phyloP scores from a whole-genome alignment of 805 yeast species.

The Nakazawaea populi region DNA sequence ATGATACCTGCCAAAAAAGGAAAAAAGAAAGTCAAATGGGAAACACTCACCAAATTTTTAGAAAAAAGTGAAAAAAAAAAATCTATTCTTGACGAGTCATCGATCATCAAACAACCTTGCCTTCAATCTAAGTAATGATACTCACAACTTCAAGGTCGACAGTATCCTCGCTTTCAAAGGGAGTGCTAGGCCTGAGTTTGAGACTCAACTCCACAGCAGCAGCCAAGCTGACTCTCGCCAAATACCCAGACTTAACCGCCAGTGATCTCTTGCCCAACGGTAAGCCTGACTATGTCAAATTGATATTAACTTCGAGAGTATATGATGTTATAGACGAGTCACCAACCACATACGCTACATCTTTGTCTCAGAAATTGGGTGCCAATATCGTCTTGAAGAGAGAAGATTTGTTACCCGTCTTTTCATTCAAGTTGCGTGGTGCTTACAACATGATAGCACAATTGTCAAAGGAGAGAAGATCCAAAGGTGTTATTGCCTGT shows the following conservation, averaged over 20 bases:
- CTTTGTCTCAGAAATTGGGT: slow-evolving; percentile 68
- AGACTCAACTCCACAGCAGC: slow-evolving; percentile 1
- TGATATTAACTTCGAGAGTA: slow-evolving; percentile 86
- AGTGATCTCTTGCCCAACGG: slow-evolving; percentile 56
- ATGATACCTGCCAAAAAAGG: too few species aligned
- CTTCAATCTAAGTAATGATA: not conserved
- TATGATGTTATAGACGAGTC: slow-evolving; percentile 93
- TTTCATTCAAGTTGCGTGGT: slow-evolving; percentile 93
- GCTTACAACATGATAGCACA: slow-evolving; percentile 97
- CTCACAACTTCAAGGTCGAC: not conserved
- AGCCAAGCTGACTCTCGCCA: slow-evolving; percentile 8
- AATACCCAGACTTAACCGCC: slow-evolving; percentile 39
- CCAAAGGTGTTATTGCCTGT: slow-evolving; percentile 92
- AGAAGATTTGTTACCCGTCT: slow-evolving; percentile 92
- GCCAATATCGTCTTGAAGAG: slow-evolving; percentile 77
- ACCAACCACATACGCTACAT: slow-evolving; percentile 72
- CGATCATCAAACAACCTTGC: not conserved
- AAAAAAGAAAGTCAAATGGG: too few species aligned
- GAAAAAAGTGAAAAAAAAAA: too few species aligned
- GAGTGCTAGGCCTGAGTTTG: not conserved
- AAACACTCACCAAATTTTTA: too few species aligned
- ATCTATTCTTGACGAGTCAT: not conserved
- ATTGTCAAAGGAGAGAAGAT: slow-evolving; percentile 54
- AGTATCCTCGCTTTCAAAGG: not conserved
- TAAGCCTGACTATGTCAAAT: slow-evolving; percentile 87